Conservation (phyloP, 768 basidiomycete species). For the Lactarius sanguifluus region DNA sequence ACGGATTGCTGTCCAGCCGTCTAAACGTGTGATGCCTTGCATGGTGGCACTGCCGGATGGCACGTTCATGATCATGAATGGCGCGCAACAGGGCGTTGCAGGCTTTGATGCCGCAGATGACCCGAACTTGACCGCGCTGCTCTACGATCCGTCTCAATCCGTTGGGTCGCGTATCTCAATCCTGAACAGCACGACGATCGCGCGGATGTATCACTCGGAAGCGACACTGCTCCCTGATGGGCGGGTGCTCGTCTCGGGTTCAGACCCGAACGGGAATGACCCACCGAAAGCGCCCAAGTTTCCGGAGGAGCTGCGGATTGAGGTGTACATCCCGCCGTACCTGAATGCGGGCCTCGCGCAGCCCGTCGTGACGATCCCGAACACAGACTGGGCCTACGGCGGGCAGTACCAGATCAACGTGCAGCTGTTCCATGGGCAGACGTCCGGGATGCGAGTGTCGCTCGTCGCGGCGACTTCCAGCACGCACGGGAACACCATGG, state of each 20-base stretch:
- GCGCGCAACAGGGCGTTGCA: slow-evolving; percentile 64
- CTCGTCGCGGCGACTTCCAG: slow-evolving; percentile 73
- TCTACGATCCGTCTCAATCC: slow-evolving; percentile 66
- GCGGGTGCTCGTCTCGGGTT: slow-evolving; percentile 71
- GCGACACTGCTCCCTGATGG: slow-evolving; percentile 58
- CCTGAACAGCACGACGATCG: slow-evolving; percentile 63
- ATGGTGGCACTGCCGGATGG: slow-evolving; percentile 66
- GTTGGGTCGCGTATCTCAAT: slow-evolving; percentile 62
- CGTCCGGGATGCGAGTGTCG: slow-evolving; percentile 55
- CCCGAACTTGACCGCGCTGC: slow-evolving; percentile 42
- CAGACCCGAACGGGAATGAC: slow-evolving; percentile 47
- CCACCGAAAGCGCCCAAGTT: slow-evolving; percentile 38
- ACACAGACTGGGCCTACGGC: slow-evolving; percentile 63
- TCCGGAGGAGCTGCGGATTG: slow-evolving; percentile 68
- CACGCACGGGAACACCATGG: slow-evolving; percentile 77
- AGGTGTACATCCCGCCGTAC: slow-evolving; percentile 60
- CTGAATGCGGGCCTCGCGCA: slow-evolving; percentile 59
- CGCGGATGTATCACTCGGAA: slow-evolving; percentile 61
- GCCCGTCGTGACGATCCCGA: slow-evolving; percentile 25
- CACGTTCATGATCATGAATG: slow-evolving; percentile 75
- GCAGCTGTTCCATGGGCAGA: slow-evolving; percentile 44
- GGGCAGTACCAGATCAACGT: slow-evolving; percentile 39
- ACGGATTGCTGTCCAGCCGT: slow-evolving; percentile 45
- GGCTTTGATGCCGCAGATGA: slow-evolving; percentile 63
- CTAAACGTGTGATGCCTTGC: slow-evolving; percentile 73